Base-by-base conservation (phyloP, 1,284 basidiomycete genomes). In the Irpex lacteus region DNA sequence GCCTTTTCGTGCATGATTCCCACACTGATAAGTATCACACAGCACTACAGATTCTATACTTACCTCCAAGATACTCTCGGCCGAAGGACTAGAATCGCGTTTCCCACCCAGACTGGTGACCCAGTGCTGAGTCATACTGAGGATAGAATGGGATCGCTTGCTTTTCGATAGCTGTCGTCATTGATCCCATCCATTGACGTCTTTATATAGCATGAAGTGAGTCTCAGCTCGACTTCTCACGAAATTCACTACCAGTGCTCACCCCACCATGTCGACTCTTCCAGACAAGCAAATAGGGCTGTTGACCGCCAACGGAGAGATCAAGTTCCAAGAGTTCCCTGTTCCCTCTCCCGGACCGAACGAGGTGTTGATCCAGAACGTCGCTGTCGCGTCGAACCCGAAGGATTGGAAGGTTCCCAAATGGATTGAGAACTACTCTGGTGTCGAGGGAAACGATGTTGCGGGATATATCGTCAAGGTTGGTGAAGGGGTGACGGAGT, bases 391-490 rank as follows among this genome's bases (percentile, higher is more conserved):
- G 6, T 54, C 64, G 18, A 66, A 63, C 26, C 59, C 54, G 32
- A 61, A 49, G 59, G 70, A 66, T 57, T 62, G 63, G 63, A 79
- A 75, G 62, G 70, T 76, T 36, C 75, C 75, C 54, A 71, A 67
- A n/a, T 67, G 67, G 55, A 67, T 74, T 37, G 70, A 74, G 37
- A 70, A 71, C 36, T 80, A 74, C 60, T 78, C 83, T 11, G 76
- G 78, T 11, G 73, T 83, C 2, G 72, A 84, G 5, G 88, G 88
- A 7, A 79, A 75, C n/a, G 88, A 90, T 69, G 80, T 81, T 60
- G 80, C 81, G 52, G 88, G 88, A 6, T 75, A 79, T 2, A 81
- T 89, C 18, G 80, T 80, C 36, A 75, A 78, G 58, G 72, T 88
- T 50, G 86, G 86, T 4, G 76, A 79, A 61, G 82, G 79, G 0